phyloP scores from a whole-genome alignment of 177 flowering plant species.

The Telopea speciosissima region DNA sequence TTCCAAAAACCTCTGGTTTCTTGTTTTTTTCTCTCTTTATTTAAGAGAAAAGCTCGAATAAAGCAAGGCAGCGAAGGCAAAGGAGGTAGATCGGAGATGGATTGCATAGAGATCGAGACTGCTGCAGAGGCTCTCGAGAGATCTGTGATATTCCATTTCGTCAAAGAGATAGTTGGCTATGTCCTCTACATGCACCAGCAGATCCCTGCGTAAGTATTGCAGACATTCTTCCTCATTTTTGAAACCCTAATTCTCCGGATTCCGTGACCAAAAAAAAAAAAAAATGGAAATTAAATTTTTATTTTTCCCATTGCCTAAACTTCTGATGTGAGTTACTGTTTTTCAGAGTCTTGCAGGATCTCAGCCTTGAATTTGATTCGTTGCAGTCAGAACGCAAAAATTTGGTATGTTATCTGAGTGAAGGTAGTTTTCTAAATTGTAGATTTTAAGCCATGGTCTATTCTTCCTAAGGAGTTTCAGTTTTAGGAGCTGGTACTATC shows the following conservation, averaged over 20 bases:
- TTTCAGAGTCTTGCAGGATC: constrained; percentile 62
- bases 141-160: constrained; percentile 56
- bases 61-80: constrained; percentile 7
- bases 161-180: constrained; percentile 60
- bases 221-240: not conserved
- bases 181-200: constrained; percentile 96
- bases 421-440: constrained; percentile 9
- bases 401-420: constrained; percentile 49
- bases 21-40: too few relatives aligned
- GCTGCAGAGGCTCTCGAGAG: constrained; percentile 35
- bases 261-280: too few relatives aligned
- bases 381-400: constrained; percentile 44
- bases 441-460: constrained; percentile 6
- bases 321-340: not conserved
- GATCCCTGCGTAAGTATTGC: constrained; percentile 65
- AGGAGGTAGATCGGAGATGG: constrained; percentile 37
- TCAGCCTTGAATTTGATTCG: constrained; percentile 54
- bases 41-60: too few relatives aligned
- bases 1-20: too few relatives aligned
- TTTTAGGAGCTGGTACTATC: constrained; percentile 46
- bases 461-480: constrained; percentile 19
- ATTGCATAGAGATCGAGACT: constrained; percentile 40
- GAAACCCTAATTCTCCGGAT: constrained; percentile 7
- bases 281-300: too few relatives aligned
- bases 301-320: too few relatives aligned